Percentiles rank a stretch among this genome's conserved stretches.
Conservation (phyloP, 805 yeast genomes). For the Candida fluviatilis region DNA sequence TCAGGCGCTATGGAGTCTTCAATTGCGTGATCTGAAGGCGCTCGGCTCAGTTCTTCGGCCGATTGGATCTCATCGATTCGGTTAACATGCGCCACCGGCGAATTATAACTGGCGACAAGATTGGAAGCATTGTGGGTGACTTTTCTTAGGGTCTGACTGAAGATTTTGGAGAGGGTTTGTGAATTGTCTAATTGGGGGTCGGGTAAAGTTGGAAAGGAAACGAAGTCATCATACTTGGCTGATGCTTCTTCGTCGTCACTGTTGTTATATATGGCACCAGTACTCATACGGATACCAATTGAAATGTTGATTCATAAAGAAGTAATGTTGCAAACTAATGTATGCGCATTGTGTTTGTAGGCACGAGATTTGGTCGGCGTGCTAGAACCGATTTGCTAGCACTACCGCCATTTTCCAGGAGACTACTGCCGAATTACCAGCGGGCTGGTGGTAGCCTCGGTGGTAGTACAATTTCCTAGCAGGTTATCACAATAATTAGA, state of each 20-base stretch:
- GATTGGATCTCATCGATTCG: background rate
- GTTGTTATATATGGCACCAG: constrained; percentile 7
- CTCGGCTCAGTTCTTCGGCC: background rate
- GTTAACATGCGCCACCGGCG: background rate
- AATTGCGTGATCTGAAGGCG: background rate
- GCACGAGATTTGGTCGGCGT: too few relatives aligned
- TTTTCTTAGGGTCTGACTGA: constrained; percentile 35
- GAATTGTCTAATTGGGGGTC: constrained; percentile 36
- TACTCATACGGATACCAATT: constrained; percentile 1
- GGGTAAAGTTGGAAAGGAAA: constrained; percentile 41
- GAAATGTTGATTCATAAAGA: background rate
- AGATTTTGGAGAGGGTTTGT: constrained; percentile 29
- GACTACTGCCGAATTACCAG: too few relatives aligned
- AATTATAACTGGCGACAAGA: constrained; percentile 23
- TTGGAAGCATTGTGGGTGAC: constrained; percentile 41
- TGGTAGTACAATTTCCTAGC: too few relatives aligned
- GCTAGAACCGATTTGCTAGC: too few relatives aligned
- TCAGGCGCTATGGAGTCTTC: background rate
- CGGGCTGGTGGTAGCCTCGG: too few relatives aligned
- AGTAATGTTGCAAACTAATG: background rate
- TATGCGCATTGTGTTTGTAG: too few relatives aligned
- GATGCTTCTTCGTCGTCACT: constrained; percentile 12
- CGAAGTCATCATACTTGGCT: constrained; percentile 22
- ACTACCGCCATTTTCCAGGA: too few relatives aligned
- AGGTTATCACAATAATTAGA: too few relatives aligned